Conservation (phyloP, 164 flowering plant species). For the Vitis labrusca region DNA sequence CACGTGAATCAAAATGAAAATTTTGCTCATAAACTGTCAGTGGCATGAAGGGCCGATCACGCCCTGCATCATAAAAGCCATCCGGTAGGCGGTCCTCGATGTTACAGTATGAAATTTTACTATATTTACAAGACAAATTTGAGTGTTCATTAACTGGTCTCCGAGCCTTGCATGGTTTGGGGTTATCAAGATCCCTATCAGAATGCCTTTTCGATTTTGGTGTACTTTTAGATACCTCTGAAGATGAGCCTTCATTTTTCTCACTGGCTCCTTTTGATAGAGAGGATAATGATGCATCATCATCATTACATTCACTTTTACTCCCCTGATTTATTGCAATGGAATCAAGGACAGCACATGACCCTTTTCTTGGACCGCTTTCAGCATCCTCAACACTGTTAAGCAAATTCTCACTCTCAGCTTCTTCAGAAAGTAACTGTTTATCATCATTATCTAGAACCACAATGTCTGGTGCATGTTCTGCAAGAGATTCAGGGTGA, state of each 20-base stretch:
- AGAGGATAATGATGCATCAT: slow-evolving; percentile 23
- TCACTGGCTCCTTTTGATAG: slow-evolving; percentile 14
- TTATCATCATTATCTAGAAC: slow-evolving; percentile 24
- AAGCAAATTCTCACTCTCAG: slow-evolving; percentile 19
- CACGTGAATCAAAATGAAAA: slow-evolving; percentile 69
- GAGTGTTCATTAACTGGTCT: slow-evolving; percentile 40
- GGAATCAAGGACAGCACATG: slow-evolving; percentile 26
- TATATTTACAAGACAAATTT: slow-evolving; percentile 62
- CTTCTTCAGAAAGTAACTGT: slow-evolving; percentile 24
- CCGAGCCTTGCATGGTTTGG: slow-evolving; percentile 76
- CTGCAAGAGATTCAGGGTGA: slow-evolving; percentile 32
- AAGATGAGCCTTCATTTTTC: slow-evolving; percentile 35
- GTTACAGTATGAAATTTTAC: slow-evolving; percentile 64
- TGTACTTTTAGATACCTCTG: slow-evolving; percentile 29
- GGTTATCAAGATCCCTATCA: slow-evolving; percentile 71
- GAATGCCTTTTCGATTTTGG: slow-evolving; percentile 70
- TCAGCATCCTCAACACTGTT: slow-evolving; percentile 25
- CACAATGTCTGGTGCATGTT: slow-evolving; percentile 28
- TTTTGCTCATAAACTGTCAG: slow-evolving; percentile 60
- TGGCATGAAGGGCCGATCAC: slow-evolving; percentile 84
- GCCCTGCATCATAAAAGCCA: slow-evolving; percentile 98
- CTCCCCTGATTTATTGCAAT: slow-evolving; percentile 17
- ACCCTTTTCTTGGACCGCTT: slow-evolving; percentile 15
- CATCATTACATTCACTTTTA: slow-evolving; percentile 20
- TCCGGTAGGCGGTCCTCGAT: slow-evolving; percentile 71